These are phyloP conservation scores for Fusarium papillatum DNA, from an alignment of 2,329 filamentous ascomycete genomes.

Conservation along the genomic window DNA sequence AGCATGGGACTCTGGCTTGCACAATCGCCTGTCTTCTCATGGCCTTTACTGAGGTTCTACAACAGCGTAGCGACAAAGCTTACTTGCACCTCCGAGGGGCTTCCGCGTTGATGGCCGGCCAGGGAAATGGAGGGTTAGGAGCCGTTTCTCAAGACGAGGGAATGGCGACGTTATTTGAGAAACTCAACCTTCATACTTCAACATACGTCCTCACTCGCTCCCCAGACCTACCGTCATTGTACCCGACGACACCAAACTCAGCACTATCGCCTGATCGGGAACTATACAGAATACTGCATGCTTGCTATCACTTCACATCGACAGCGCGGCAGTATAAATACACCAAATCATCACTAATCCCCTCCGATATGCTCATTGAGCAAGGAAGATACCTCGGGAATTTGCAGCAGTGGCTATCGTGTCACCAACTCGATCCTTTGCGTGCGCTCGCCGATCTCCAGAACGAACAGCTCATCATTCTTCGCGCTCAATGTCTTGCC, in stretches of 20 bases:
- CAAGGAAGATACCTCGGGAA: neutral
- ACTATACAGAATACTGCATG: neutral
- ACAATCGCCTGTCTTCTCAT: constrained; percentile 36
- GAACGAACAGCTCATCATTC: neutral
- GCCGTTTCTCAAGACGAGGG: neutral
- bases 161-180: constrained; percentile 20
- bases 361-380: neutral
- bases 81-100: constrained; percentile 27
- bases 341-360: neutral
- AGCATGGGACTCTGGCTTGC: constrained; percentile 12
- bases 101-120: constrained; percentile 21
- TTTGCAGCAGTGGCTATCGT: neutral
- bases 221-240: constrained; percentile 16
- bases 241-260: neutral
- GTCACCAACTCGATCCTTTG: neutral
- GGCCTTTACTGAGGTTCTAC: constrained; percentile 15
- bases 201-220: constrained; percentile 26
- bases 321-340: neutral
- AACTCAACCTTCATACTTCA: constrained; percentile 35
- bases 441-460: neutral
- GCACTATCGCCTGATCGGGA: neutral
- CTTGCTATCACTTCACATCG: neutral
- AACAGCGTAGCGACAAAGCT: constrained; percentile 21
- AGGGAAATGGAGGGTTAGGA: neutral
- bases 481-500: neutral